A percentile compares a stretch with the other conserved stretches of the same genome.
phyloP scores from a whole-genome alignment of 164 flowering plant genomes.

The Umbilicus rupestris region DNA sequence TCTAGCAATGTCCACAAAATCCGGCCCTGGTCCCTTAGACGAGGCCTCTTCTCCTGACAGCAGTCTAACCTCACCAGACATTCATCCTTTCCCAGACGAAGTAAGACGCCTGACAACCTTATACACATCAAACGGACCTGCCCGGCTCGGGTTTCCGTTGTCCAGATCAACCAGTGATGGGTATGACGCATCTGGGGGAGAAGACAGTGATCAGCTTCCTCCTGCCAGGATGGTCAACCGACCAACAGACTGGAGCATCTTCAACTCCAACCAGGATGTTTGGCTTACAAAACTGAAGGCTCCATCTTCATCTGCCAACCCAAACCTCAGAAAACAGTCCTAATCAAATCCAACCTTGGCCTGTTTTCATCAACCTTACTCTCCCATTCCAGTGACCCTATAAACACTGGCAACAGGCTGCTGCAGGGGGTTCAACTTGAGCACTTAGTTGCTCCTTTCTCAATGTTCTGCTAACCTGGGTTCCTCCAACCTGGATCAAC shows the following conservation, averaged over 20 bases:
- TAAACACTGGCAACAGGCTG: not conserved
- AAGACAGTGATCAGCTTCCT: slow-evolving; percentile 83
- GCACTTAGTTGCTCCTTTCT: not conserved
- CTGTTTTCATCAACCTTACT: too few relatives aligned
- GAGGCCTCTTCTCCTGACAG: slow-evolving; percentile 87
- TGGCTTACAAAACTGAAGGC: slow-evolving; percentile 26
- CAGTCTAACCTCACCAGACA: slow-evolving; percentile 79
- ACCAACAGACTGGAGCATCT: slow-evolving; percentile 58
- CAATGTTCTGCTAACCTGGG: too few relatives aligned
- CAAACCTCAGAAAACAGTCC: slow-evolving; percentile 29
- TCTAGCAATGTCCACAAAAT: slow-evolving; percentile 46
- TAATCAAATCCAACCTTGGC: slow-evolving; percentile 10
- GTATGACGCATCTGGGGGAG: slow-evolving; percentile 94
- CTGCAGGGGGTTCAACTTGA: not conserved
- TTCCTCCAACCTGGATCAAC: too few relatives aligned
- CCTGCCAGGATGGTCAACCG: slow-evolving; percentile 38
- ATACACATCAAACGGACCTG: slow-evolving; percentile 18
- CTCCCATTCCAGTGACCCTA: too few relatives aligned
- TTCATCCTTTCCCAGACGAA: slow-evolving; percentile 72
- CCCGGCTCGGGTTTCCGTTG: slow-evolving; percentile 39
- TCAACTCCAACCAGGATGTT: slow-evolving; percentile 31
- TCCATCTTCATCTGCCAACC: slow-evolving; percentile 33
- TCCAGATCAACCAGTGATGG: slow-evolving; percentile 93
- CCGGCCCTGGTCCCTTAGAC: slow-evolving; percentile 15
- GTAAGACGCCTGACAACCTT: slow-evolving; percentile 35